Evolutionary conservation across 75 land plant species (phyloP), one percentile per base, ranked within the genome.

Genomic region (Ceratopteris richardii): DNA sequence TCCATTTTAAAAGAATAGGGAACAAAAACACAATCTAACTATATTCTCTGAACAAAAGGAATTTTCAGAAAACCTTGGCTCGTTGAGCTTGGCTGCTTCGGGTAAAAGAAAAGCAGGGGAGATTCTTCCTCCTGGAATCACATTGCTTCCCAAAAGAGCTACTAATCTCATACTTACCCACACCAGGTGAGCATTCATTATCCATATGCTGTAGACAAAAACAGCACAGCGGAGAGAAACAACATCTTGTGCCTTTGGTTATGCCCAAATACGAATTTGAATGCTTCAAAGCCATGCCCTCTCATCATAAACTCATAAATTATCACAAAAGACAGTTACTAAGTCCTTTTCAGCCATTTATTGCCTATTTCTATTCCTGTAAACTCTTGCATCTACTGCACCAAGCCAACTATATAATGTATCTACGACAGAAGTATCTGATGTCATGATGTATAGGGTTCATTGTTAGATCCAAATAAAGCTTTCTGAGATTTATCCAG

Each of bases 71-170:
- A 56, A 66, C 68, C 68, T 66, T 66, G 27, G 56, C 60, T 44
- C 44, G 54, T 5, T 28, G 21, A 56, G 41, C 60, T 26, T 60
- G 68, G 26, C 46, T 41, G 50, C 68, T 27, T 1, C 27, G 48
- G n/a, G 68, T 51, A 26, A 66, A 66, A 48, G 60, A 44, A 37
- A 51, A 59, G 0, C 55, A 0, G 28, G 70, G 70, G 14, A 60
- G 20, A 6, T 48, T 67, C 13, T 2, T 21, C 40, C 51, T 67
- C 0, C 51, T 54, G 37, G 70, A 67, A 10, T 67, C 70, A 5
- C 30, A 22, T 60, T 67, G 70, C 63, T 60, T 67, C 27, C 70
- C 70, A 46, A 67, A 53, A 44, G 70, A 58, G 31, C 70, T 62
- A 47, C 25, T 30, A 20, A 60, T 59, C 17, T 51, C 48, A 57